Conservation (phyloP, 2,329 filamentous ascomycete genomes). For the Fusarium pseudoanthophilum region DNA sequence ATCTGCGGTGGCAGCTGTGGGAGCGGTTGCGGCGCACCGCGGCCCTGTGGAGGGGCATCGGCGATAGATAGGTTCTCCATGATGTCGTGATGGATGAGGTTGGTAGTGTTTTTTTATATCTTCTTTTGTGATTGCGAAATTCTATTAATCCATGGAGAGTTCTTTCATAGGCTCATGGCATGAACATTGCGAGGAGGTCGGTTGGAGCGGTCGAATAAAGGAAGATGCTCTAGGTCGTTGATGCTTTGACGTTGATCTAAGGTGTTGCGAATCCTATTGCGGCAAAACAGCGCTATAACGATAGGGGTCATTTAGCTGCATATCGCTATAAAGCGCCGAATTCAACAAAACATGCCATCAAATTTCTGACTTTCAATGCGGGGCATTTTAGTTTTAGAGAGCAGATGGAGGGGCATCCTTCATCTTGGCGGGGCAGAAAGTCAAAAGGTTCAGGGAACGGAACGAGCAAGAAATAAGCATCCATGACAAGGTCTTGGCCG, state of each 20-base stretch:
- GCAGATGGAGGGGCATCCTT: slow-evolving; percentile 40
- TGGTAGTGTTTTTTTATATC: background rate
- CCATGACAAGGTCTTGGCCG: slow-evolving; percentile 30
- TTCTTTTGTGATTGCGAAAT: slow-evolving; percentile 14
- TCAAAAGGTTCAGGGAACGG: slow-evolving; percentile 21
- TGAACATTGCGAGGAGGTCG: slow-evolving; percentile 37
- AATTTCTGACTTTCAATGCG: slow-evolving; percentile 28
- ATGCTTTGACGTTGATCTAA: slow-evolving; percentile 40
- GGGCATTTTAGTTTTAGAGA: slow-evolving; percentile 30
- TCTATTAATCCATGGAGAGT: slow-evolving; percentile 38
- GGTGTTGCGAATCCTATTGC: slow-evolving; percentile 34
- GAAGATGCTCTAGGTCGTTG: slow-evolving; percentile 34
- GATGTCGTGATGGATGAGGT: slow-evolving; percentile 41
- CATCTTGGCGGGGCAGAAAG: slow-evolving; percentile 39
- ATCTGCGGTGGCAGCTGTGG: slow-evolving; percentile 88
- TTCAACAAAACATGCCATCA: slow-evolving; percentile 13
- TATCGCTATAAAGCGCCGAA: slow-evolving; percentile 22
- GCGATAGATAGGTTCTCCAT: slow-evolving; percentile 67
- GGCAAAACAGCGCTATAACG: slow-evolving; percentile 37
- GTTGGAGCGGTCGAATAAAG: slow-evolving; percentile 27
- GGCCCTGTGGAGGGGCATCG: slow-evolving; percentile 58
- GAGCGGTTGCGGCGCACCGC: slow-evolving; percentile 58
- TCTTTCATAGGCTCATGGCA: slow-evolving; percentile 33
- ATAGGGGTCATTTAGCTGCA: slow-evolving; percentile 27
- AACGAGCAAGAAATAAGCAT: slow-evolving; percentile 32